A percentile compares a stretch with the other conserved stretches of the same genome.
phyloP scores from a whole-genome alignment of 2,329 filamentous ascomycete species.

The Lanzia echinophila region DNA sequence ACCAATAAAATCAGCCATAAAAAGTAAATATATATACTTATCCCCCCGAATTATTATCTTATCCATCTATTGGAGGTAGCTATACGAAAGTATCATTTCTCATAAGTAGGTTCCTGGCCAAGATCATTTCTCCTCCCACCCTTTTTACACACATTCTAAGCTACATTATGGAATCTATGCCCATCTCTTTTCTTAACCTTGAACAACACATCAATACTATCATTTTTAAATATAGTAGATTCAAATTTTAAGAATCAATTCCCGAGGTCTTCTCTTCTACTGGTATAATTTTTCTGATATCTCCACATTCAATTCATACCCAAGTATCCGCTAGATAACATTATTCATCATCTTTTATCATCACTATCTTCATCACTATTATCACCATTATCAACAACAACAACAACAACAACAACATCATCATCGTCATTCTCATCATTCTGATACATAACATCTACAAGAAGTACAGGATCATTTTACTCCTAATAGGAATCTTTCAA shows the following conservation, averaged over 20 bases:
- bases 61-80: too few relatives aligned
- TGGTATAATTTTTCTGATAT: not conserved
- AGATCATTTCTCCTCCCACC: not conserved
- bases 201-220: slow-evolving; percentile 10
- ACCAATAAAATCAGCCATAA: too few relatives aligned
- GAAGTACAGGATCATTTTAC: too few relatives aligned
- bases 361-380: not conserved
- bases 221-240: not conserved
- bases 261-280: too few relatives aligned
- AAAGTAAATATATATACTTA: too few relatives aligned
- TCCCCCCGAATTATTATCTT: too few relatives aligned
- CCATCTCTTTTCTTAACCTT: not conserved
- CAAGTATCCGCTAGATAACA: not conserved
- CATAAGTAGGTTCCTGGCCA: too few relatives aligned
- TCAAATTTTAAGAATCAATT: not conserved
- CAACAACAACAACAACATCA: too few relatives aligned
- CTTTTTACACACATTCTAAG: not conserved
- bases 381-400: too few relatives aligned
- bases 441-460: not conserved
- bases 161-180: slow-evolving; percentile 4
- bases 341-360: not conserved
- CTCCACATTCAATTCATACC: not conserved
- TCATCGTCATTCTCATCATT: not conserved
- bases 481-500: too few relatives aligned
- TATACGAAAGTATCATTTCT: too few relatives aligned